Conservation (phyloP, 306 rosid genomes). For the Vigna trinervia region DNA sequence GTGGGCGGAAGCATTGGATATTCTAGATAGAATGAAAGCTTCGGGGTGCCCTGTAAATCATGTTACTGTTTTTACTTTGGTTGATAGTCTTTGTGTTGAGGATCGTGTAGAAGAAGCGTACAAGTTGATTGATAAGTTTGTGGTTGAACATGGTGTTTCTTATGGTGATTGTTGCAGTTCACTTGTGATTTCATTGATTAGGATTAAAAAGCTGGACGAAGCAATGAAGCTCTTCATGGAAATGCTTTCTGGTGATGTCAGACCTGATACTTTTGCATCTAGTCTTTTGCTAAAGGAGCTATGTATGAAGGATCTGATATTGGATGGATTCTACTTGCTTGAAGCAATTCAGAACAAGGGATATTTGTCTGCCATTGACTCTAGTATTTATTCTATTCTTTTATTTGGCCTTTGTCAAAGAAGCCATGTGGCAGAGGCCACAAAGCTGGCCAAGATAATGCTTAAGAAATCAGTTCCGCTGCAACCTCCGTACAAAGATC, state of each 20-base stretch:
- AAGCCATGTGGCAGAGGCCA: constrained; percentile 60
- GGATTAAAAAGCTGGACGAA: constrained; percentile 55
- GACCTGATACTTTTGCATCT: constrained; percentile 66
- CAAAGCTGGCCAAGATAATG: constrained; percentile 66
- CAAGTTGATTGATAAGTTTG: constrained; percentile 62
- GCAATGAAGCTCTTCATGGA: constrained; percentile 70
- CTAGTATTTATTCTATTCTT: constrained; percentile 67
- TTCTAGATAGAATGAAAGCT: constrained; percentile 78
- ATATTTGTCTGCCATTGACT: constrained; percentile 61
- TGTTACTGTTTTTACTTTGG: constrained; percentile 62
- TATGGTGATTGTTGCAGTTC: constrained; percentile 72
- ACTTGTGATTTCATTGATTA: constrained; percentile 67
- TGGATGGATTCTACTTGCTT: constrained; percentile 70
- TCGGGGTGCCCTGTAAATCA: constrained; percentile 65
- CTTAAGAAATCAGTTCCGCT: constrained; percentile 64
- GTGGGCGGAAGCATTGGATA: constrained; percentile 60
- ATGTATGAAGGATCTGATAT: constrained; percentile 54
- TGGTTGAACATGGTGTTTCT: constrained; percentile 58
- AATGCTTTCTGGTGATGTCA: constrained; percentile 65
- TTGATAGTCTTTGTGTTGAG: constrained; percentile 58
- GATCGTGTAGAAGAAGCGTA: constrained; percentile 67
- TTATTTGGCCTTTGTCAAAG: constrained; percentile 68
- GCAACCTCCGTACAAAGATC: constrained; percentile 50
- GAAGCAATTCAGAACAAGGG: constrained; percentile 64
- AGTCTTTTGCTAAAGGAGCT: constrained; percentile 71